A percentile compares a stretch with the other conserved stretches of the same genome.
Conservation (phyloP, 805 yeast species). For the Kregervanrija delftensis region DNA sequence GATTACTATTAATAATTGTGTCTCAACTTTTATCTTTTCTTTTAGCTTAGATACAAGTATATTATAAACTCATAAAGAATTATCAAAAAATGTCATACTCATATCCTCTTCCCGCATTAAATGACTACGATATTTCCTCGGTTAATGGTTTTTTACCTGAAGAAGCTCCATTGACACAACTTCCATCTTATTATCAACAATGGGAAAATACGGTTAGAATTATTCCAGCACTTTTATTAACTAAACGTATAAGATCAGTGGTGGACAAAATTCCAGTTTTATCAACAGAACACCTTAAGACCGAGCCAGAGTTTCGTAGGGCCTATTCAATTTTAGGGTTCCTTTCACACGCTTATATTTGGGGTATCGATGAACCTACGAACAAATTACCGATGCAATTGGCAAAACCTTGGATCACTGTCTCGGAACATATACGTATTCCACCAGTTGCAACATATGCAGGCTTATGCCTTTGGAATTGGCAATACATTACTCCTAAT, state of each 20-base stretch:
- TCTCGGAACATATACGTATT: slow-evolving; percentile 53
- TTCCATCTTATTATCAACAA: slow-evolving; percentile 56
- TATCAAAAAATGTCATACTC: slow-evolving; percentile 18
- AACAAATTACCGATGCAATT: slow-evolving; percentile 60
- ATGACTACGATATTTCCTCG: slow-evolving; percentile 65
- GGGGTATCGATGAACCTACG: slow-evolving; percentile 65
- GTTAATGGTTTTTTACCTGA: slow-evolving; percentile 76
- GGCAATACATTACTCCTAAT: slow-evolving; percentile 50
- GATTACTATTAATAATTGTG: too few species aligned
- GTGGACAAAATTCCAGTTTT: slow-evolving; percentile 63
- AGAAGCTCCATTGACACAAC: slow-evolving; percentile 48
- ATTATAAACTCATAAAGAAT: not conserved
- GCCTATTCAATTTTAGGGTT: slow-evolving; percentile 79
- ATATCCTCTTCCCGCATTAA: slow-evolving; percentile 40
- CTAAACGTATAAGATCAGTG: slow-evolving; percentile 51
- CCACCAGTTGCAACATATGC: slow-evolving; percentile 91
- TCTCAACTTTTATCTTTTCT: slow-evolving; percentile 3
- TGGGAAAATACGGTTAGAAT: slow-evolving; percentile 71
- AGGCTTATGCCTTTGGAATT: slow-evolving; percentile 85
- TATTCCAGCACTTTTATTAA: slow-evolving; percentile 67
- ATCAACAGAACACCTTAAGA: slow-evolving; percentile 36
- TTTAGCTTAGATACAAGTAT: slow-evolving; percentile 1
- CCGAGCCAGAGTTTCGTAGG: slow-evolving; percentile 56
- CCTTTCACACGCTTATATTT: slow-evolving; percentile 80
- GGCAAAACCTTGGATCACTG: slow-evolving; percentile 62